phyloP scores from a whole-genome alignment of 495 filamentous ascomycete genomes.

The Lasiosphaeria ovina region DNA sequence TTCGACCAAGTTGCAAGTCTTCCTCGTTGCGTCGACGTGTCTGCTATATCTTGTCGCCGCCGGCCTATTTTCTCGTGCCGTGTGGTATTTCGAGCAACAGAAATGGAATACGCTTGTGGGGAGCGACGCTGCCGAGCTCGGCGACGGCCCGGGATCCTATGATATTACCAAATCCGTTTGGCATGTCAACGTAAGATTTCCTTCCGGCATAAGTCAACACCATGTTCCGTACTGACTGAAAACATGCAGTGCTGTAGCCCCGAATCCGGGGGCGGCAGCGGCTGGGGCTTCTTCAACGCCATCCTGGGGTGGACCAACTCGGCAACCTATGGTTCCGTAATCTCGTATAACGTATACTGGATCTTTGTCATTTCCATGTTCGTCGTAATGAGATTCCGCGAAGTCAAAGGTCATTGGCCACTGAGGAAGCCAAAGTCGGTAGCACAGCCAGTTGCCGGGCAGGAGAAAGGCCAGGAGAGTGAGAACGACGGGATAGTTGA shows the following conservation, averaged over 20 bases:
- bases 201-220: slow-evolving; percentile 3
- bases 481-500: neutral
- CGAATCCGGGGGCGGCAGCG: slow-evolving; percentile 65
- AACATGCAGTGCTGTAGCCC: slow-evolving; percentile 70
- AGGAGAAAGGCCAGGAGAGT: neutral
- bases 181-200: slow-evolving; percentile 74
- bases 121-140: slow-evolving; percentile 70
- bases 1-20: slow-evolving; percentile 67
- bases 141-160: slow-evolving; percentile 81
- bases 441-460: neutral
- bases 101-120: slow-evolving; percentile 67
- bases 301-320: slow-evolving; percentile 84
- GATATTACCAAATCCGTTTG: slow-evolving; percentile 81
- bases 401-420: slow-evolving; percentile 66
- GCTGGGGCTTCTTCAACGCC: slow-evolving; percentile 91
- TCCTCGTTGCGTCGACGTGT: slow-evolving; percentile 78
- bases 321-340: slow-evolving; percentile 77
- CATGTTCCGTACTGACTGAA: neutral
- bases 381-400: slow-evolving; percentile 61
- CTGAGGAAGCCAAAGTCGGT: slow-evolving; percentile 38
- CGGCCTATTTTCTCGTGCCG: slow-evolving; percentile 72
- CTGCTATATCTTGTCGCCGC: slow-evolving; percentile 85
- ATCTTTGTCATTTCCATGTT: slow-evolving; percentile 63
- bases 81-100: slow-evolving; percentile 69
- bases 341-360: slow-evolving; percentile 91